Evolutionary conservation across 2,329 filamentous ascomycete species (phyloP).

Genomic region (Diaporthe citriasiana): DNA sequence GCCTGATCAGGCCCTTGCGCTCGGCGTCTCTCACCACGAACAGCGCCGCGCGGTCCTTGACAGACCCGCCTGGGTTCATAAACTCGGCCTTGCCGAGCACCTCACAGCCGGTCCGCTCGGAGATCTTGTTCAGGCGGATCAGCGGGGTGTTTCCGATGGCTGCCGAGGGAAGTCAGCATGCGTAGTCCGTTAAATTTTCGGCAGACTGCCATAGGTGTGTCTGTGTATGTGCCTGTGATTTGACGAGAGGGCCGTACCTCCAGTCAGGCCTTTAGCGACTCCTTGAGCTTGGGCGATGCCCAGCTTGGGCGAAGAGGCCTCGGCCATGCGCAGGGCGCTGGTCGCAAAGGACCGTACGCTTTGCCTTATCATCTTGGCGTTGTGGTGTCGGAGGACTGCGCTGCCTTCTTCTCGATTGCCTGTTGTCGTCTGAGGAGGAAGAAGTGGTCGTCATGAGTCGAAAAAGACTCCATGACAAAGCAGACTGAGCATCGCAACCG

Average conservation of each 20-base stretch:
- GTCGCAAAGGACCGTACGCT: slow-evolving; percentile 77
- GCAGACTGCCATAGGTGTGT: not conserved
- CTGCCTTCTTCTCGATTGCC: slow-evolving; percentile 7
- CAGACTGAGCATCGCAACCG: slow-evolving; percentile 10
- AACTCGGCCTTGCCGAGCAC: slow-evolving; percentile 98
- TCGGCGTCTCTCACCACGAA: slow-evolving; percentile 96
- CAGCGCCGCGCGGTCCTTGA: slow-evolving; percentile 96
- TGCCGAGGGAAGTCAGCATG: slow-evolving; percentile 53
- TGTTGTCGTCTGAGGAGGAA: not conserved
- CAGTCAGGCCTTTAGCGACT: slow-evolving; percentile 81
- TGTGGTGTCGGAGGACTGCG: not conserved
- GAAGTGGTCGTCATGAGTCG: not conserved
- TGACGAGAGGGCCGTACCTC: slow-evolving; percentile 69
- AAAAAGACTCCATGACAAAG: slow-evolving; percentile 26
- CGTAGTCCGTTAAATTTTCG: not conserved
- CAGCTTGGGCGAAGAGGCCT: slow-evolving; percentile 72
- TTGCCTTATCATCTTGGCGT: slow-evolving; percentile 75
- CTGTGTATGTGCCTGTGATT: slow-evolving; percentile 8
- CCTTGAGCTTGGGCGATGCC: slow-evolving; percentile 85
- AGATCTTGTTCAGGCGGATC: slow-evolving; percentile 89
- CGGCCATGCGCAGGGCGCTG: slow-evolving; percentile 67
- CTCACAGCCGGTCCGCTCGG: slow-evolving; percentile 91
- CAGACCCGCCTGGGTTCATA: slow-evolving; percentile 95
- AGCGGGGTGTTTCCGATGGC: slow-evolving; percentile 98
- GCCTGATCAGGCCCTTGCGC: slow-evolving; percentile 82